Base-by-base conservation (phyloP, 2,329 filamentous ascomycete genomes). In the Cercospora citrullina region DNA sequence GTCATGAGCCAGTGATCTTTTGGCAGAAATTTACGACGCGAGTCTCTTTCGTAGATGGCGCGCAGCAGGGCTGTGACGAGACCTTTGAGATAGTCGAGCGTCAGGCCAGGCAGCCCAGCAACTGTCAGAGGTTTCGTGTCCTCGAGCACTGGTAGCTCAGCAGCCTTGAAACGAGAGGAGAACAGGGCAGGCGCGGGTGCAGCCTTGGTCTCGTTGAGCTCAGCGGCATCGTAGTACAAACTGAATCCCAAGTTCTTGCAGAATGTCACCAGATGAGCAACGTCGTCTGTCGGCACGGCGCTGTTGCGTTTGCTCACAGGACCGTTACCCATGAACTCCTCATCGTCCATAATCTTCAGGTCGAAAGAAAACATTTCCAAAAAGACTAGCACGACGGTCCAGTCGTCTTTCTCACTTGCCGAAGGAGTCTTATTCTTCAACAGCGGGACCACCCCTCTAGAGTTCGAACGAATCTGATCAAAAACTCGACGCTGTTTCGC, bases 1-100 rank as follows among this genome's bases (percentile, higher is more conserved):
- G 91, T 95, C 94, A 98, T 98, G 39, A 98, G 84, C 95, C 95
- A 99, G 78, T 97, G 94, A 60, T 89, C 87, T n/a, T 85, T 81
- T 1, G 93, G 91, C 23, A 98, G 81, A 76, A 98, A 98, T 31
- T 87, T 89, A 23, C 94, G 88, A 68, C 95, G 86, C 7, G 95
- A 99, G 79, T 98, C 94, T 78, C 94, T 86, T 79, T 97, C 94
- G 77, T 98, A 97, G 8, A 97, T 83, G 86, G 96, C 94, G 66
- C 91, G 90, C 76, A 97, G 84, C 0, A 96, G 86, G 3, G 89
- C 89, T 2, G 93, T 96, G 6, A 93, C 88, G 2, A 94, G 84
- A n/a, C 86, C 88, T 75, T 92, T 91, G 66, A 97, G 87, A 69
- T 92, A 92, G 42, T 90, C 86, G 33, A 95, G 84, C 31, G 90